Conservation (phyloP, 768 basidiomycete species). For the Epithele typhae region DNA sequence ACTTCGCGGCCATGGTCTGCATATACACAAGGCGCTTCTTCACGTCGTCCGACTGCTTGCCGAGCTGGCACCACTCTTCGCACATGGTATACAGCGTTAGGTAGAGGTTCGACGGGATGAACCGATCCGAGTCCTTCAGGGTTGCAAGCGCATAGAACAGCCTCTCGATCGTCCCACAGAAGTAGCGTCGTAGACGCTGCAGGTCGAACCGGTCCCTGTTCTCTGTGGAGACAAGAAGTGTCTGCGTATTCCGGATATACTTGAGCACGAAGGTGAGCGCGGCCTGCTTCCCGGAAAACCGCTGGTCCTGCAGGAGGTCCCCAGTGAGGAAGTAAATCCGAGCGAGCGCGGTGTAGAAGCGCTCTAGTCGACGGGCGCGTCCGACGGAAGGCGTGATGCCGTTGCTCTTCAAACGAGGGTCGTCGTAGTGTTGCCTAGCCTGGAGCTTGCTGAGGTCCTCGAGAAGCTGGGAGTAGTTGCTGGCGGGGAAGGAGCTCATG, state of each 20-base stretch:
- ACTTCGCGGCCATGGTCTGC: constrained; percentile 58
- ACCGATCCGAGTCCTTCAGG: constrained; percentile 71
- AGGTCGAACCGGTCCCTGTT: constrained; percentile 72
- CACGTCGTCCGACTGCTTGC: constrained; percentile 66
- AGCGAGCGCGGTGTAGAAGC: constrained; percentile 80
- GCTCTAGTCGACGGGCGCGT: constrained; percentile 68
- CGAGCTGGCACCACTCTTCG: constrained; percentile 92
- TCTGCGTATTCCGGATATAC: constrained; percentile 80
- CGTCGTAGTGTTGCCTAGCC: constrained; percentile 82
- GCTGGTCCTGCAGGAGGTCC: constrained; percentile 65
- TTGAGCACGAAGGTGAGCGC: constrained; percentile 78
- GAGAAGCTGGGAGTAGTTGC: constrained; percentile 72
- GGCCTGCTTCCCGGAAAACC: constrained; percentile 63
- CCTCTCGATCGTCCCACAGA: constrained; percentile 85
- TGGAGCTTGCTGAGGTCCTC: constrained; percentile 81
- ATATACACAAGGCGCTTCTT: constrained; percentile 68
- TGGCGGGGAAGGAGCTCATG: constrained; percentile 80
- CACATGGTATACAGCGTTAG: constrained; percentile 79
- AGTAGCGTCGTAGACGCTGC: constrained; percentile 82
- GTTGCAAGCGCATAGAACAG: constrained; percentile 73
- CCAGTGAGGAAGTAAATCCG: constrained; percentile 87
- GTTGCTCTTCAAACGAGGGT: constrained; percentile 49
- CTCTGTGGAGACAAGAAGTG: constrained; percentile 68
- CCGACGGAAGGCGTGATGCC: constrained; percentile 38
- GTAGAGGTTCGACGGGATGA: constrained; percentile 71